phyloP scores from a whole-genome alignment of 257 asterid genomes.

The Vinca minor region DNA sequence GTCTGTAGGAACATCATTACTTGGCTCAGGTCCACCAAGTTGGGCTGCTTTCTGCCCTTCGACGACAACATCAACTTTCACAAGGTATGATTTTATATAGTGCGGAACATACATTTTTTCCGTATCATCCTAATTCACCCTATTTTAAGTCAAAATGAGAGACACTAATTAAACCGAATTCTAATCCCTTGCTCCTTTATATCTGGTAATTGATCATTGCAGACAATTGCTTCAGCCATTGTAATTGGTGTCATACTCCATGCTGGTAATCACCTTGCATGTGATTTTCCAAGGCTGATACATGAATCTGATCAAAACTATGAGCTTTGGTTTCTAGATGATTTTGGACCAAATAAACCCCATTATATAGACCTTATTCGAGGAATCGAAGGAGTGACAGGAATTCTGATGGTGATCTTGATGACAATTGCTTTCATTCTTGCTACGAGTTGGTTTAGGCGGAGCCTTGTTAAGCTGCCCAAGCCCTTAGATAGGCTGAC shows the following conservation, averaged over 20 bases:
- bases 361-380: conserved; percentile 45
- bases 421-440: conserved; percentile 76
- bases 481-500: conserved; percentile 88
- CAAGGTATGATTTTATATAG: conserved; percentile 74
- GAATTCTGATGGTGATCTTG: conserved; percentile 63
- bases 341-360: conserved; percentile 57
- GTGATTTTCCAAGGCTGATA: conserved; percentile 87
- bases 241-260: conserved; percentile 80
- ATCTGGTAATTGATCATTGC: conserved; percentile 13
- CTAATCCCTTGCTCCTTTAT: neutral
- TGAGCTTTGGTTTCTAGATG: conserved; percentile 25
- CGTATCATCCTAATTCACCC: neutral
- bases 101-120: neutral
- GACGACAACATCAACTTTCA: conserved; percentile 96
- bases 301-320: conserved; percentile 32
- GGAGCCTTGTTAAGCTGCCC: conserved; percentile 79
- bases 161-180: neutral
- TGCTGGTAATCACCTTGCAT: conserved; percentile 91
- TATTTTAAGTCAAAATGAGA: neutral
- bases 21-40: conserved; percentile 76
- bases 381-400: conserved; percentile 81
- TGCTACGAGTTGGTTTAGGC: conserved; percentile 77
- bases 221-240: conserved; percentile 91
- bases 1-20: conserved; percentile 91
- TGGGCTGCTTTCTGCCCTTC: conserved; percentile 64